These are phyloP conservation scores for Solanum pinnatisectum DNA, from an alignment of 257 asterid genomes.

Conservation along the genomic window DNA sequence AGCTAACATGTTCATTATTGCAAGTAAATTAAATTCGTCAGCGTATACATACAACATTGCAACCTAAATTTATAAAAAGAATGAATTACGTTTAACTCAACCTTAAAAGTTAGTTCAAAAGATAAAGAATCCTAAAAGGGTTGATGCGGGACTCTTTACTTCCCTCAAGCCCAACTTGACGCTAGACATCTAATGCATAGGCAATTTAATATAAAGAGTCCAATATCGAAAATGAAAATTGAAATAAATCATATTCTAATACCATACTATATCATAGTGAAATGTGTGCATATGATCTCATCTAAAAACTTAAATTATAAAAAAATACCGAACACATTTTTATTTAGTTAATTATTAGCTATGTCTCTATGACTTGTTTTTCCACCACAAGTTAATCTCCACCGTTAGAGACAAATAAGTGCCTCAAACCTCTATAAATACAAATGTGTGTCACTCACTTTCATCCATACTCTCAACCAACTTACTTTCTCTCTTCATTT, in stretches of 20 bases:
- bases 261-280: background rate
- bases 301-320: background rate
- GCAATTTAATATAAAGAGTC: background rate
- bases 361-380: background rate
- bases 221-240: background rate
- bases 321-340: background rate
- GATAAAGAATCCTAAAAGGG: background rate
- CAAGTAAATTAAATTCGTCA: too few relatives aligned
- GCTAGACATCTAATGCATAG: background rate
- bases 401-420: background rate
- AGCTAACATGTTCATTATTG: too few relatives aligned
- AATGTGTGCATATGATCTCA: background rate
- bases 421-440: constrained; percentile 25
- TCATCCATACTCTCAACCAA: constrained; percentile 3
- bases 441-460: background rate
- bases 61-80: too few relatives aligned
- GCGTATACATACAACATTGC: too few relatives aligned
- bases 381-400: background rate
- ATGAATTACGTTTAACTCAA: too few relatives aligned
- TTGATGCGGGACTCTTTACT: background rate
- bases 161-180: too few relatives aligned
- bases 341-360: background rate
- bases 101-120: too few relatives aligned
- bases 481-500: background rate
- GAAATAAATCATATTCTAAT: background rate